These are phyloP conservation scores for Penicillium chermesinum DNA, from an alignment of 495 filamentous ascomycete genomes.

Conservation along the genomic window DNA sequence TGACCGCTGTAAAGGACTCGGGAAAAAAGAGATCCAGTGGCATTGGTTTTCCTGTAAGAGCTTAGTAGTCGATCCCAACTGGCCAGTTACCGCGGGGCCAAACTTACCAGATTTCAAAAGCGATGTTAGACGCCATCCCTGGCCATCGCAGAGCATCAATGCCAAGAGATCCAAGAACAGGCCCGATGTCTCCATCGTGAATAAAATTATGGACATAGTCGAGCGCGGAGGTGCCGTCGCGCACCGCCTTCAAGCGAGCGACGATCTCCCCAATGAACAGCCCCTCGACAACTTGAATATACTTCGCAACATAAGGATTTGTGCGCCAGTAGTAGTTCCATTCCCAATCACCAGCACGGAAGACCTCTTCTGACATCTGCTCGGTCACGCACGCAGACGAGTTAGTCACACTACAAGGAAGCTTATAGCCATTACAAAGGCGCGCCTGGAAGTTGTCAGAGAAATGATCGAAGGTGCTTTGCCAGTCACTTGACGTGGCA, in stretches of 20 bases:
- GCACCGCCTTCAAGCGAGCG: constrained; percentile 28
- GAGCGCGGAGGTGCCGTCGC: constrained; percentile 12
- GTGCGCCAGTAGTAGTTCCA: constrained; percentile 44
- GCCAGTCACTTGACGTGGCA: constrained; percentile 29
- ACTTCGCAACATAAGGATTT: constrained; percentile 30
- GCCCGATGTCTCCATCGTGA: constrained; percentile 30
- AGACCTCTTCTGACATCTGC: constrained; percentile 33
- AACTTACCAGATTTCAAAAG: constrained; percentile 34
- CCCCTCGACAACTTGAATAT: constrained; percentile 38
- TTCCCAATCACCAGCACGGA: constrained; percentile 43
- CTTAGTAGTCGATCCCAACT: neutral
- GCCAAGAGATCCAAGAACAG: constrained; percentile 24
- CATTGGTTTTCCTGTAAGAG: constrained; percentile 10
- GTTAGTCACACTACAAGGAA: constrained; percentile 32
- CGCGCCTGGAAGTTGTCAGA: constrained; percentile 43
- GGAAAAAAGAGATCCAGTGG: constrained; percentile 18
- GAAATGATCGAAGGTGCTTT: constrained; percentile 39
- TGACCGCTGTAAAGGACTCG: constrained; percentile 39
- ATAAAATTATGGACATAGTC: constrained; percentile 32
- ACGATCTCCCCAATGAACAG: constrained; percentile 41
- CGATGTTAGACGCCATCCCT: constrained; percentile 28
- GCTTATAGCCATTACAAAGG: constrained; percentile 38
- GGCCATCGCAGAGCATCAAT: constrained; percentile 29
- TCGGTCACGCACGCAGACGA: constrained; percentile 27
- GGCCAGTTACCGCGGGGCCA: constrained; percentile 23